Evolutionary conservation across 2,329 filamentous ascomycete genomes (phyloP), one percentile per base, ranked within the genome.

Genomic region (Ceratocystiopsis sp.): DNA sequence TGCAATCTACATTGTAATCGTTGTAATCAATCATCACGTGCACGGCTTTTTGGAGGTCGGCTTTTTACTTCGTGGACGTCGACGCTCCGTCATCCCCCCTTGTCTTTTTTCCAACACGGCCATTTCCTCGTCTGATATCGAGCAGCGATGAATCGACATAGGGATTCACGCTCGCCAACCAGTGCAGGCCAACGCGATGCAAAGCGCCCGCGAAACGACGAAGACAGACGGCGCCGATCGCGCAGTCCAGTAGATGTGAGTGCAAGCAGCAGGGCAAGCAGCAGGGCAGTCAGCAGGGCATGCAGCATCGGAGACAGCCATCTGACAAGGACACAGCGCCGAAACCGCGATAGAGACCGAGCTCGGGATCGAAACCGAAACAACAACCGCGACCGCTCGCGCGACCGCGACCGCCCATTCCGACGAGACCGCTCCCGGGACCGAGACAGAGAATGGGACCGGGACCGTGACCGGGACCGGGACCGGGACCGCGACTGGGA

Each of bases 141-240:
- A 54, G 48, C 42, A 52, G 54, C 50, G 48, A 76, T 76, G 72
- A 71, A 70, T 73, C 72, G 71, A 64, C 71, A 66, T 64, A 74
- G 68, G 71, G 71, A 73, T 68, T 73, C 72, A 66, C 72, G 83
- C 82, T 89, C 83, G 87, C 84, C 83, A 83, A 85, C 80, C 78
- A 81, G 81, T 79, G 78, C 80, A 86, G 82, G 81, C 71, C 78
- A 82, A 59, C 71, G 74, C 63, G 78, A 76, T 63, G 75, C 78
- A 57, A 78, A 76, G 66, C 80, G 75, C 65, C 74, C 64, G 57
- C 71, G 70, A 54, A 72, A 76, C 62, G 68, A 72, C 62, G 70
- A 72, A 59, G 66, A 64, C 53, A 75, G 75, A 55, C 68, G 71
- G 48, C 69, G 72, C 46, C 69, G 73, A 47, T 78, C 76, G 52